Evolutionary conservation across 306 rosid species (phyloP).

Genomic region (barrel medic (Medicago truncatula)): MtrunA17r5.0-ANR NC_053044.1:33816001-33816500

Average conservation of each 20-base stretch:
- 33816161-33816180: background rate
- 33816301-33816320: slow-evolving; percentile 70
- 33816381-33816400: slow-evolving; percentile 80
- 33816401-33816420: slow-evolving; percentile 81
- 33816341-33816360: slow-evolving; percentile 86
- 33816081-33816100: background rate
- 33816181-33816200: background rate
- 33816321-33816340: slow-evolving; percentile 92
- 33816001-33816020: too few species aligned
- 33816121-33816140: background rate
- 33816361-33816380: slow-evolving; percentile 89
- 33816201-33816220: background rate
- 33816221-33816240: too few species aligned
- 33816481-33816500: slow-evolving; percentile 93
- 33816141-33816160: background rate
- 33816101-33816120: background rate
- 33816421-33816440: slow-evolving; percentile 90
- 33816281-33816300: slow-evolving; percentile 57
- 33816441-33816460: slow-evolving; percentile 86
- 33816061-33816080: too few species aligned
- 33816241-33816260: slow-evolving; percentile 1
- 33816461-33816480: slow-evolving; percentile 91
- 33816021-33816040: too few species aligned
- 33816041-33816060: too few species aligned
- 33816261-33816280: slow-evolving; percentile 33